Evolutionary conservation across 2,329 filamentous ascomycete species (phyloP).

Genomic region (Exophiala alcalophila): DNA sequence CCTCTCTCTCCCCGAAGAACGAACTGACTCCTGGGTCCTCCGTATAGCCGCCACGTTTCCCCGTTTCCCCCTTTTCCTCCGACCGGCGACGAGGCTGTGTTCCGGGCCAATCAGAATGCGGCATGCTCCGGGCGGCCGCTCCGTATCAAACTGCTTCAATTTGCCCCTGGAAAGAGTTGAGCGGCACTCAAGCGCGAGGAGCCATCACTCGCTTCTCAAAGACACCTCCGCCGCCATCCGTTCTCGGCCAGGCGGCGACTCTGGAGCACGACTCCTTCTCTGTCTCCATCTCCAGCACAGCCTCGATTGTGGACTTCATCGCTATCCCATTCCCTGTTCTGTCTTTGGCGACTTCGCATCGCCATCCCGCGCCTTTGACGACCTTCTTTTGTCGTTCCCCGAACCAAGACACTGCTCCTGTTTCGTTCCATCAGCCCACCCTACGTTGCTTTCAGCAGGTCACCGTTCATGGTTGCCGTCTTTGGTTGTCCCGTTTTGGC

Average conservation of each 20-base stretch:
- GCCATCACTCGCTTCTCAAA: slow-evolving; percentile 2
- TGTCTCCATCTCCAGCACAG: slow-evolving; percentile 3
- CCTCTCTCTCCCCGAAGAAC: too few species aligned
- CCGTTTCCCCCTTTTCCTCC: too few species aligned
- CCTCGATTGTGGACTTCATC: slow-evolving; percentile 16
- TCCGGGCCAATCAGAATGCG: slow-evolving; percentile 8
- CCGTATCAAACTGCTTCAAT: slow-evolving; percentile 20
- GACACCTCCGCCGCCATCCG: slow-evolving; percentile 1
- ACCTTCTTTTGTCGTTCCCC: not conserved
- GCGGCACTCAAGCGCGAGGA: slow-evolving; percentile 23
- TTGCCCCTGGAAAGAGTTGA: too few species aligned
- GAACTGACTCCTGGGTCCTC: too few species aligned
- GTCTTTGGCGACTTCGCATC: not conserved
- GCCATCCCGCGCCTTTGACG: not conserved
- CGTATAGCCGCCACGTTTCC: too few species aligned
- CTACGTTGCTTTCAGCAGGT: not conserved
- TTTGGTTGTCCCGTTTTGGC: slow-evolving; percentile 2
- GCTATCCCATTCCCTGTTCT: too few species aligned
- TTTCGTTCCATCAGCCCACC: slow-evolving; percentile 9
- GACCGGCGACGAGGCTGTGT: slow-evolving; percentile 2
- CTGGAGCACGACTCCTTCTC: not conserved
- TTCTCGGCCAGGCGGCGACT: not conserved
- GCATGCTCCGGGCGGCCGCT: not conserved
- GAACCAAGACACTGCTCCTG: slow-evolving; percentile 19
- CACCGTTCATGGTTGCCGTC: not conserved